Evolutionary conservation across 441 rosid genomes (phyloP), one percentile per base, ranked within the genome.

Genomic region (Euphorbia celastroides): DNA sequence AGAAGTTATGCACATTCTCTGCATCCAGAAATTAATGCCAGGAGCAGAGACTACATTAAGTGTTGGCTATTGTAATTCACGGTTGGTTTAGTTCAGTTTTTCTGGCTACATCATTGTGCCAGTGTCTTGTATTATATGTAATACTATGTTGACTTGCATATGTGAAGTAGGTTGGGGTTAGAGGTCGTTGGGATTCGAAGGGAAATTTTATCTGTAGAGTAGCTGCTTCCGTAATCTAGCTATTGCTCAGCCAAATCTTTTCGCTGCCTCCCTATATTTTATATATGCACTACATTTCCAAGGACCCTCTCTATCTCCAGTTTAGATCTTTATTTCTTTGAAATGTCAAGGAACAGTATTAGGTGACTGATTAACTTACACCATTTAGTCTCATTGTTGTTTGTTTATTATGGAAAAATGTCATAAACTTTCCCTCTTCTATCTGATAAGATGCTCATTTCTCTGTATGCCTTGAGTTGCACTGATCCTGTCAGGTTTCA

Each of bases 41-140:
- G 12, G 56, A 25, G 55, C 22, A 64, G 46, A 64, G 31, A 34
- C 5, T 55, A 55, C 23, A 5, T 16, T 19, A 34, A 34, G 13
- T 36, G 11, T 19, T 16, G 42, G 25, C 20, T 20, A 23, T 64
- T 56, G 36, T 61, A 52, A 48, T 28, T 36, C 61, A 42, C 30
- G 38, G 7, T 23, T 31, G 50, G 41, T 9, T 41, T 22, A 20
- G 12, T 26, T 51, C 32, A 34, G 17, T 69, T 60, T 16, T 13
- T 32, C 7, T 34, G 38, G 38, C n/a, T n/a, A n/a, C n/a, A n/a
- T 50, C 20, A 22, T 5, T 34, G 65, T 28, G 7, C 52, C 26
- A 32, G 12, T 36, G 52, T 34, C 51, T 62, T 20, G 25, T 50
- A 69, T 50, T 52, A n/a, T 60, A 16, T 50, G 20, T 60, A 31